Percentiles rank a stretch among this genome's conserved stretches.
Conservation (phyloP, 2,329 filamentous ascomycete species). For the Capronia coronata region DNA sequence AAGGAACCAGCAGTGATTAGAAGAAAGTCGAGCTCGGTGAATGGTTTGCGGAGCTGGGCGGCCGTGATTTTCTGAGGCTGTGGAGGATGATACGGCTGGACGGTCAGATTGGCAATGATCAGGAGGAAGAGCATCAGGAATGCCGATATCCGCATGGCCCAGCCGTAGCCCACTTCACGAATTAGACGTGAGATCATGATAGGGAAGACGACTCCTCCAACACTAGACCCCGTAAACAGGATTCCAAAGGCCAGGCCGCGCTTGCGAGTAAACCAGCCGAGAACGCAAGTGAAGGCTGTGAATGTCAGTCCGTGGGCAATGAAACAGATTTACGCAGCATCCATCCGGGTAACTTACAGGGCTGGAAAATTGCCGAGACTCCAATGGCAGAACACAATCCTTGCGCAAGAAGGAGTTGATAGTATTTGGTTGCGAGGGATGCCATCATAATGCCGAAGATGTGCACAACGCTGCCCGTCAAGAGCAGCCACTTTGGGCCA, state of each 20-base stretch:
- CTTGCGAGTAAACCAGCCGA: conserved; percentile 35
- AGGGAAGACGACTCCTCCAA: conserved; percentile 56
- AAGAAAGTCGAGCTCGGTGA: conserved; percentile 31
- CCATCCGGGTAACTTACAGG: conserved; percentile 34
- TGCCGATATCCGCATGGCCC: conserved; percentile 53
- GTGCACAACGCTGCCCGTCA: conserved; percentile 48
- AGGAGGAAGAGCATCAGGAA: conserved; percentile 57
- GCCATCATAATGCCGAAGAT: conserved; percentile 56
- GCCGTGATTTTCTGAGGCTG: conserved; percentile 32
- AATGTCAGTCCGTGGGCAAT: conserved; percentile 19
- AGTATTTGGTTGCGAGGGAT: conserved; percentile 49
- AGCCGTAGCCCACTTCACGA: conserved; percentile 48
- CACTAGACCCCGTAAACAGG: conserved; percentile 48
- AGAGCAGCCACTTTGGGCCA: conserved; percentile 52
- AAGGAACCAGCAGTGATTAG: conserved; percentile 27
- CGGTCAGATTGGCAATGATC: conserved; percentile 47
- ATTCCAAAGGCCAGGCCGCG: conserved; percentile 51
- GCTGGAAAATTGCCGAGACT: conserved; percentile 47
- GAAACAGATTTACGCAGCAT: too few species aligned
- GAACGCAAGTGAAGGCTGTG: conserved; percentile 12
- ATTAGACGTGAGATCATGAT: conserved; percentile 56
- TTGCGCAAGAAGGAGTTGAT: conserved; percentile 52
- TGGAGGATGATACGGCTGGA: conserved; percentile 46
- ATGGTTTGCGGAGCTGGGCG: conserved; percentile 28
- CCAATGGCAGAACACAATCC: conserved; percentile 49